A percentile compares a stretch with the other conserved stretches of the same genome.
These are phyloP conservation scores for Talaromyces sp. DNA, from an alignment of 2,329 filamentous ascomycete genomes.

Conservation along the genomic window DNA sequence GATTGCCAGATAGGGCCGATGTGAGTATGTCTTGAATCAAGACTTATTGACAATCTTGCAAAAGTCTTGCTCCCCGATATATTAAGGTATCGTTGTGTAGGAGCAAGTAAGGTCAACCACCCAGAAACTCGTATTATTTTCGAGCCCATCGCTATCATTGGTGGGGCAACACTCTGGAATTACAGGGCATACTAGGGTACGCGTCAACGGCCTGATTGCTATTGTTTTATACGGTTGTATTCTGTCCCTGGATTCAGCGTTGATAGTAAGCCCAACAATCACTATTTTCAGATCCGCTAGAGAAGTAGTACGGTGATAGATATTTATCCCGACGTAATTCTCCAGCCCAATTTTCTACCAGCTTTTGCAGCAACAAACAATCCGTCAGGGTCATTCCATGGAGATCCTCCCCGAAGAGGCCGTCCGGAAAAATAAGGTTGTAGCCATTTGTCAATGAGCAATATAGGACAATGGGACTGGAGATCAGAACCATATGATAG, in stretches of 20 bases:
- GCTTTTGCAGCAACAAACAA: constrained; percentile 6
- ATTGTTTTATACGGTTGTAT: background rate
- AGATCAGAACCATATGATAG: background rate
- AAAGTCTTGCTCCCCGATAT: background rate
- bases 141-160: background rate
- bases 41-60: background rate
- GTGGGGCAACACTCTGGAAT: background rate
- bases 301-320: constrained; percentile 3
- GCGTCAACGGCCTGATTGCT: background rate
- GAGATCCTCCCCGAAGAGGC: background rate
- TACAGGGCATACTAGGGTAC: background rate
- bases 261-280: background rate
- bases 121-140: background rate
- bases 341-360: background rate
- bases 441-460: background rate
- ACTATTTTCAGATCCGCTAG: background rate
- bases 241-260: background rate
- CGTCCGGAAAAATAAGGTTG: background rate
- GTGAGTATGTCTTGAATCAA: constrained; percentile 2
- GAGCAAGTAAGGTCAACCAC: background rate
- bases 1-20: background rate
- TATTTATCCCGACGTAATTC: background rate
- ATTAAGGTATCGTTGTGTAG: background rate
- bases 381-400: background rate
- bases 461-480: background rate